phyloP scores from a whole-genome alignment of 78 protist species.

The Neovahlkampfia damariscottae region DNA sequence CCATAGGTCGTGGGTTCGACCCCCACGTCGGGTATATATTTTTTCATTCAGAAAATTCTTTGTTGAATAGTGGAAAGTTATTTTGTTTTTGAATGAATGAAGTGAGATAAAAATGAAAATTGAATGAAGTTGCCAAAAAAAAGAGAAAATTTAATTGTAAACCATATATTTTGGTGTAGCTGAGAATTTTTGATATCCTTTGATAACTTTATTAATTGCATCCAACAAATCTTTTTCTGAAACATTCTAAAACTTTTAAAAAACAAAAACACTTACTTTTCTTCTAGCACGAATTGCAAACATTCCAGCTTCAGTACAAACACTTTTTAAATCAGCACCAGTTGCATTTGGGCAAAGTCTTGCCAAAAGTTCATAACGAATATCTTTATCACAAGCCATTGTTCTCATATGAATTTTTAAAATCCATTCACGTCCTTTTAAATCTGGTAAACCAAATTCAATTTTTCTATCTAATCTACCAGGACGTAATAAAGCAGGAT shows the following conservation, averaged over 20 bases:
- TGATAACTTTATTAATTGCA: slow-evolving; percentile 98
- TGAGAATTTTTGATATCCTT: slow-evolving; percentile 93
- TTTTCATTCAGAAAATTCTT: too few relatives aligned
- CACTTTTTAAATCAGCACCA: slow-evolving; percentile 58
- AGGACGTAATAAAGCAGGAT: slow-evolving; percentile 98
- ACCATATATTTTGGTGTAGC: slow-evolving; percentile 97
- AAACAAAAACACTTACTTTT: slow-evolving; percentile 12
- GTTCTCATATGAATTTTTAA: slow-evolving; percentile 77
- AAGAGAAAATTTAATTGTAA: slow-evolving; percentile 69
- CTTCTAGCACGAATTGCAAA: slow-evolving; percentile 73
- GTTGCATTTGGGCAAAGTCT: slow-evolving; percentile 98
- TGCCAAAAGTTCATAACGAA: slow-evolving; percentile 96
- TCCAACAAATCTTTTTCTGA: slow-evolving; percentile 96
- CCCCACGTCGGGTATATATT: too few relatives aligned
- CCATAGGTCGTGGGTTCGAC: too few relatives aligned
- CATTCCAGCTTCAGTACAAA: slow-evolving; percentile 85
- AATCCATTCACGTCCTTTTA: slow-evolving; percentile 87
- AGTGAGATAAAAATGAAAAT: too few relatives aligned
- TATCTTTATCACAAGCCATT: slow-evolving; percentile 79
- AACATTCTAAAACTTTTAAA: slow-evolving; percentile 39
- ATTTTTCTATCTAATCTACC: slow-evolving; percentile 96
- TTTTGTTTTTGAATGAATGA: too few relatives aligned
- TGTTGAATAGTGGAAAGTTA: too few relatives aligned
- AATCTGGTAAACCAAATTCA: slow-evolving; percentile 94
- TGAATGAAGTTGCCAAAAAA: too few relatives aligned